A percentile compares a stretch with the other conserved stretches of the same genome.
Evolutionary conservation across 169 alveolate genomes (phyloP).

Genomic region (Cryptosporidium sp.): DNA sequence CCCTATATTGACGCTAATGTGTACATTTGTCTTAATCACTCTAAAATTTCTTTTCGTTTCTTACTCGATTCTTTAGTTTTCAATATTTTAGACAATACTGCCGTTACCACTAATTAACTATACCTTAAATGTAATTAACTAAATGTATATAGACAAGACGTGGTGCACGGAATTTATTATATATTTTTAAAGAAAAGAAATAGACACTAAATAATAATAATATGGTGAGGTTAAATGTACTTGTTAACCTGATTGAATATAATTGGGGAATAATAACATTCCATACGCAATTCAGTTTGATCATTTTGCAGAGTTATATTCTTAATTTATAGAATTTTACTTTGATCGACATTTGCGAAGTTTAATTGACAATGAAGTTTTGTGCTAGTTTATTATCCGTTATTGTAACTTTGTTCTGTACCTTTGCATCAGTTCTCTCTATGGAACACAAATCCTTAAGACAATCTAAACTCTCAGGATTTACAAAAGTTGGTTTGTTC

Average conservation of each 20-base stretch:
- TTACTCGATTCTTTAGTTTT: too few relatives aligned
- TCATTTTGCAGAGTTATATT: not conserved
- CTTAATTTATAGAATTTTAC: not conserved
- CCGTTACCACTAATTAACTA: not conserved
- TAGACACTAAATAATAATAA: not conserved
- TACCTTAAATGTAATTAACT: too few relatives aligned
- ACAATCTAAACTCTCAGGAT: not conserved
- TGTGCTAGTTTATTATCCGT: not conserved
- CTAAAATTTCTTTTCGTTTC: not conserved
- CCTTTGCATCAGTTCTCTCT: not conserved
- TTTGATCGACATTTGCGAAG: not conserved
- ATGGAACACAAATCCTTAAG: conserved; percentile 41
- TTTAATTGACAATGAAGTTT: not conserved
- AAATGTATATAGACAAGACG: not conserved
- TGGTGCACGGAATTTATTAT: not conserved
- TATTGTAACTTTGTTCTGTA: not conserved
- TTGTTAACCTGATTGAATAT: too few relatives aligned
- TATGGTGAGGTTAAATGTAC: not conserved
- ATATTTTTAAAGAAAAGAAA: not conserved
- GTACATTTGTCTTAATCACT: not conserved
- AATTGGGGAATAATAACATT: not conserved
- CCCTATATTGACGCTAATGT: too few relatives aligned
- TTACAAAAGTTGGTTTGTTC: conserved; percentile 21
- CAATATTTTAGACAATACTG: not conserved
- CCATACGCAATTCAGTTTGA: not conserved